phyloP scores from a whole-genome alignment of 2,329 filamentous ascomycete genomes.

The Pseudogymnoascus sp. region DNA sequence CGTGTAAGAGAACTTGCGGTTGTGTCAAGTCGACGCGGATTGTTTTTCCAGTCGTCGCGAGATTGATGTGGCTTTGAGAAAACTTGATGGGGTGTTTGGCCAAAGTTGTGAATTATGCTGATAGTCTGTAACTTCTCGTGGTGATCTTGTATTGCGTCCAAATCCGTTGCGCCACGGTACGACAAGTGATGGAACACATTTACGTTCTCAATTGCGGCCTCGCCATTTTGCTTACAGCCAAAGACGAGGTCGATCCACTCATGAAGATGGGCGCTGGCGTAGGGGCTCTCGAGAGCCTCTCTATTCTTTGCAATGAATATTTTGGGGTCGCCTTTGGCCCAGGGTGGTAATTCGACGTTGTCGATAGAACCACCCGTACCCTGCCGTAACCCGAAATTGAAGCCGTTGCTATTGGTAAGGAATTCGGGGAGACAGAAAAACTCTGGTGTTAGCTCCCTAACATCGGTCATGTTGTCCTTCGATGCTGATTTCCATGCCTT shows the following conservation, averaged over 20 bases:
- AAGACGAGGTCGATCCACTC: conserved; percentile 96
- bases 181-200: conserved; percentile 97
- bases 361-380: conserved; percentile 73
- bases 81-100: conserved; percentile 92
- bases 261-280: conserved; percentile 83
- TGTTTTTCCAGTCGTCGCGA: conserved; percentile 60
- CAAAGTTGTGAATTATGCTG: conserved; percentile 96
- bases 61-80: conserved; percentile 73
- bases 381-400: conserved; percentile 85
- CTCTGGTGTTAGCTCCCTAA: conserved; percentile 88
- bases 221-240: conserved; percentile 86
- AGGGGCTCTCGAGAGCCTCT: conserved; percentile 88
- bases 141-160: conserved; percentile 84
- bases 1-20: conserved; percentile 67
- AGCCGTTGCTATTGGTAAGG: conserved; percentile 83
- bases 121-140: conserved; percentile 83
- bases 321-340: conserved; percentile 92
- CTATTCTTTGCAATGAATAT: conserved; percentile 94
- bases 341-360: conserved; percentile 80
- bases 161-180: conserved; percentile 85
- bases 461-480: conserved; percentile 82
- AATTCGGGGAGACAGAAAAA: conserved; percentile 98
- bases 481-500: conserved; percentile 90
- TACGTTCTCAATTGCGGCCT: conserved; percentile 79
- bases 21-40: conserved; percentile 65